Conservation (phyloP, 2,329 filamentous ascomycete species). For the Aspergillus candidus region DNA sequence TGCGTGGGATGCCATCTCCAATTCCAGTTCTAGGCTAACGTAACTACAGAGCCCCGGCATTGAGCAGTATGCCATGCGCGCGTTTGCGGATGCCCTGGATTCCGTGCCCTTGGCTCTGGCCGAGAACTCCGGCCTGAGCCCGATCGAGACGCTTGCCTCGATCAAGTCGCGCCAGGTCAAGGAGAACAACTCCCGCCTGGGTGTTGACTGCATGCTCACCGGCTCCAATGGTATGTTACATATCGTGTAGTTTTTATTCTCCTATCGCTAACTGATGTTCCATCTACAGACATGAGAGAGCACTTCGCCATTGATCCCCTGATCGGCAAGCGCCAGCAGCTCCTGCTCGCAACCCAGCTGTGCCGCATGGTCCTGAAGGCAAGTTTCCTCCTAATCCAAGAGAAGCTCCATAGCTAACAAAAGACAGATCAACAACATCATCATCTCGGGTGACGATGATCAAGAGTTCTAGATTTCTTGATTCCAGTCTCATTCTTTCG, state of each 20-base stretch:
- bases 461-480: conserved; percentile 65
- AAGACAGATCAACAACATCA: conserved; percentile 74
- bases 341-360: conserved; percentile 91
- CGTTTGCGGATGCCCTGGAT: conserved; percentile 92
- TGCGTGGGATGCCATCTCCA: conserved; percentile 21
- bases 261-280: conserved; percentile 3
- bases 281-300: conserved; percentile 76
- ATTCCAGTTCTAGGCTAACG: not conserved
- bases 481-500: conserved; percentile 7
- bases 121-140: conserved; percentile 93
- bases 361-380: conserved; percentile 98
- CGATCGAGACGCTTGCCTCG: conserved; percentile 88
- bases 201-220: conserved; percentile 95
- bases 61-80: conserved; percentile 98
- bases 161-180: conserved; percentile 97
- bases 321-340: conserved; percentile 96
- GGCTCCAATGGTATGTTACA: conserved; percentile 74
- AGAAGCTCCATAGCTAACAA: conserved; percentile 11
- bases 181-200: conserved; percentile 69
- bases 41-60: conserved; percentile 70
- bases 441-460: conserved; percentile 79
- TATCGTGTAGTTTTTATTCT: not conserved
- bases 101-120: conserved; percentile 90
- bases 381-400: conserved; percentile 8
- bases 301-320: conserved; percentile 97